Evolutionary conservation across 2,329 filamentous ascomycete genomes (phyloP), one percentile per base, ranked within the genome.

Genomic region (Alternaria conjuncta): DNA sequence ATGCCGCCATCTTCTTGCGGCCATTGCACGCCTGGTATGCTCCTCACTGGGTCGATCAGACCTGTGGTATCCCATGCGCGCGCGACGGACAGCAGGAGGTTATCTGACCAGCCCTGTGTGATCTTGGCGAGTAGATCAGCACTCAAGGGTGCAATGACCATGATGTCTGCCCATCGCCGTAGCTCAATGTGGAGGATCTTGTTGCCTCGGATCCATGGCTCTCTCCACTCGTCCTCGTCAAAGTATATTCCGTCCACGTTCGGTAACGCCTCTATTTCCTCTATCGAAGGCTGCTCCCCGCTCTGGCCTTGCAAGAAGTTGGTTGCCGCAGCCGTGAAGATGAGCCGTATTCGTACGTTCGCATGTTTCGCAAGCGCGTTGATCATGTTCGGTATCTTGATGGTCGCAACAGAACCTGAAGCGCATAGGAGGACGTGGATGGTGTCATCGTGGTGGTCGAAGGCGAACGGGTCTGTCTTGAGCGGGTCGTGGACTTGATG

Each of bases 121-220:
- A 98, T 87, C 81, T 97, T 97, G 7, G 94, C 95, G 75, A 98
- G 84, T 5, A 89, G 89, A 75, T 97, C 97, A 12, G 95, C 94
- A 60, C 88, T 91, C 63, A 97, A 80, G 0, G 95, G 95, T 10
- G 91, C 92, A 63, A 97, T 86, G 15, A 95, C 85, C 73, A 97
- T 84, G 3, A 96, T 74, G 77, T 97, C 87, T 1, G 93, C 93
- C 94, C 92, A 92, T 66, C 91, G 86, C 28, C 94, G 85, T 58
- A 97, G 82, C 79, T 97, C 93, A 71, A 99, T 98, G 76, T 99
- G 96, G 60, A 98, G 82, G 50, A 99, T 97, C 4, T 85, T 85
- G n/a, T 87, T 87, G 4, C 91, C 92, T 3, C 94, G 86, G 21
- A 85, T 87, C 95, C 95, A 98, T 0, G 92, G 88, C 46, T 85